phyloP scores from a whole-genome alignment of 805 yeast species.

The Saccharomycopsis vini region DNA sequence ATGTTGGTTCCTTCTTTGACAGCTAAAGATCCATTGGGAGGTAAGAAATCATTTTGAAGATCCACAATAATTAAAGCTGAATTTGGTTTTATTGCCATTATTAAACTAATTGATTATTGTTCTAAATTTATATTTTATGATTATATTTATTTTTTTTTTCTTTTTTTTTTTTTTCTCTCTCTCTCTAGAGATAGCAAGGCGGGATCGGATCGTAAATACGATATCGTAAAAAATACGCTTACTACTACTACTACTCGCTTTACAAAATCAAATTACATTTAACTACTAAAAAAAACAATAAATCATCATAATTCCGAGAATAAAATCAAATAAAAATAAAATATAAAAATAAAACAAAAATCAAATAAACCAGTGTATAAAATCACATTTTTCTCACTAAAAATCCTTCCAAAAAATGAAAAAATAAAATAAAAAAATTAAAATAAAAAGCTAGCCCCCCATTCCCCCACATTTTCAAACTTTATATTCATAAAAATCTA shows the following conservation, averaged over 20 bases:
- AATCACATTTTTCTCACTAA: background rate
- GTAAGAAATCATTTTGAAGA: constrained; percentile 79
- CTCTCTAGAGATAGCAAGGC: too few relatives aligned
- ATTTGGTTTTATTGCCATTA: background rate
- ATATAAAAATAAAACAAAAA: background rate
- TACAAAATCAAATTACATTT: too few relatives aligned
- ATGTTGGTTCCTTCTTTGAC: constrained; percentile 55
- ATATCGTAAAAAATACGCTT: too few relatives aligned
- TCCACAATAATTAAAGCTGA: constrained; percentile 70
- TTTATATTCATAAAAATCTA: constrained; percentile 32
- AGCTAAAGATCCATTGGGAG: constrained; percentile 69
- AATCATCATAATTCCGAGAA: too few relatives aligned
- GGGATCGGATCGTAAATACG: too few relatives aligned
- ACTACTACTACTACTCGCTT: too few relatives aligned
- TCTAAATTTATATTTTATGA: background rate
- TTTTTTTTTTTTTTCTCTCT: too few relatives aligned
- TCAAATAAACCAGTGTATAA: background rate
- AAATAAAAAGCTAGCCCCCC: background rate
- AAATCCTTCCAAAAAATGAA: background rate
- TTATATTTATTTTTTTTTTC: too few relatives aligned
- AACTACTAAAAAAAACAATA: too few relatives aligned
- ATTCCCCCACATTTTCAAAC: background rate
- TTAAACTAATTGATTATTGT: too few relatives aligned
- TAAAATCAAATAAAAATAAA: background rate
- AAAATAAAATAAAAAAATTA: background rate